phyloP scores from a whole-genome alignment of 2,329 filamentous ascomycete species.

The Xylaria sp. region DNA sequence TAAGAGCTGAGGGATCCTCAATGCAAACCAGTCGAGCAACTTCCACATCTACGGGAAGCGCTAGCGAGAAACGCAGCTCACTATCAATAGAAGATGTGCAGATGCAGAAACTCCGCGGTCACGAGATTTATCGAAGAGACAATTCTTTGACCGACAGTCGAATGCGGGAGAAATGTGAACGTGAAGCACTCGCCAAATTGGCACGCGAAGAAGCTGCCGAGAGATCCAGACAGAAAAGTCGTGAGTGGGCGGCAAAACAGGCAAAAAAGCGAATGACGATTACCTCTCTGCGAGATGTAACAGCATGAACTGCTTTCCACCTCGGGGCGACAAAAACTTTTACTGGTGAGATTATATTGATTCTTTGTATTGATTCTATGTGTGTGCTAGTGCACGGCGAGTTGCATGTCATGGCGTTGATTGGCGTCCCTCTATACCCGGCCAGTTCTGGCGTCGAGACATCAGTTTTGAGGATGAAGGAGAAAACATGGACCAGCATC shows the following conservation, averaged over 20 bases:
- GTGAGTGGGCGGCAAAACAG: slow-evolving; percentile 71
- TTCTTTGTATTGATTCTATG: slow-evolving; percentile 31
- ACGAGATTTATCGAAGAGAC: slow-evolving; percentile 65
- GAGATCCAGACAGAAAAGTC: slow-evolving; percentile 66
- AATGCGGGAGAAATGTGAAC: slow-evolving; percentile 63
- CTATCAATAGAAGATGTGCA: slow-evolving; percentile 62
- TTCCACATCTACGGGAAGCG: slow-evolving; percentile 59
- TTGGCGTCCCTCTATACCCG: slow-evolving; percentile 30
- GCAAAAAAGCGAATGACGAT: slow-evolving; percentile 53
- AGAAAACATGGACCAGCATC: neutral
- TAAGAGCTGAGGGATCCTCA: slow-evolving; percentile 35
- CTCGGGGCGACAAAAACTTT: neutral
- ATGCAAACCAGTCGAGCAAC: slow-evolving; percentile 51
- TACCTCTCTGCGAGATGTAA: slow-evolving; percentile 41
- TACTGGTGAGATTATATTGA: slow-evolving; percentile 35
- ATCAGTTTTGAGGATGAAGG: slow-evolving; percentile 2
- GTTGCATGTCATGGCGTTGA: slow-evolving; percentile 27
- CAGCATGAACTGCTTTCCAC: slow-evolving; percentile 24
- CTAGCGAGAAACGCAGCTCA: slow-evolving; percentile 58
- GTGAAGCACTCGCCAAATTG: slow-evolving; percentile 63
- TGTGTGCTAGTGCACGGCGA: slow-evolving; percentile 14
- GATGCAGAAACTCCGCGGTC: slow-evolving; percentile 63
- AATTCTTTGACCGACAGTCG: slow-evolving; percentile 58
- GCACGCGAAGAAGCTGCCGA: slow-evolving; percentile 71
- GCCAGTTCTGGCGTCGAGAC: slow-evolving; percentile 17